Evolutionary conservation across 2,329 filamentous ascomycete species (phyloP), one percentile per base, ranked within the genome.

Genomic region (Fusarium pseudograminearum): DNA sequence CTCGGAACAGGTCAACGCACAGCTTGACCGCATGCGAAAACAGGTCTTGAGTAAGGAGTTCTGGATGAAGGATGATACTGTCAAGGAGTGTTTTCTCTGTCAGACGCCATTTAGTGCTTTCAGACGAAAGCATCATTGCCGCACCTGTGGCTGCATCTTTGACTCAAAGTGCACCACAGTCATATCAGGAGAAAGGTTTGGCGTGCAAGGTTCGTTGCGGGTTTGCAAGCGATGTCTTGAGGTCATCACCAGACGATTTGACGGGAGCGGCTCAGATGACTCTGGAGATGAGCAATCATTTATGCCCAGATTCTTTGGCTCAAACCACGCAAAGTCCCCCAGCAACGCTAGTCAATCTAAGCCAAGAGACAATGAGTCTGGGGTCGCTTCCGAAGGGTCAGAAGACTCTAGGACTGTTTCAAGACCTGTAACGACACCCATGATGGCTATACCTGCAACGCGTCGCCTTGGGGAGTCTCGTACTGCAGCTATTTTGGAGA

Each of bases 61-160:
- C 74, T 98, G 95, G 96, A 99, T 99, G 96, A 93, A 94, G 63
- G 96, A 99, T 77, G 96, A 98, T 76, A 98, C 97, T 67, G 97
- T 95, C 63, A 98, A 97, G 77, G 95, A 98, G 74, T 99, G 96
- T 76, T 99, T 98, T 77, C 88, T 93, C 45, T 99, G 96, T 75
- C 93, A 93, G 45, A 91, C 93, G 61, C 87, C 92, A 3, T 99
- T 99, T 76, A 94, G 93, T 1, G 96, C 95, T 2, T 98, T 98
- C 77, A 89, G 96, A 62, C 89, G 96, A 70, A 99, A 99, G 77
- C 96, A 99, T 78, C 96, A 99, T 79, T 99, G 96, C 78, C 90
- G 97, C 65, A 92, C 90, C 1, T 99, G 96, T 77, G 96, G 96
- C n/a, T 97, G 97, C 76, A 99, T 99, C 45, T 99, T 99, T 76